Evolutionary conservation across 768 basidiomycete species (phyloP), one percentile per base, ranked within the genome.

Genomic region (Lentinula sp.): DNA sequence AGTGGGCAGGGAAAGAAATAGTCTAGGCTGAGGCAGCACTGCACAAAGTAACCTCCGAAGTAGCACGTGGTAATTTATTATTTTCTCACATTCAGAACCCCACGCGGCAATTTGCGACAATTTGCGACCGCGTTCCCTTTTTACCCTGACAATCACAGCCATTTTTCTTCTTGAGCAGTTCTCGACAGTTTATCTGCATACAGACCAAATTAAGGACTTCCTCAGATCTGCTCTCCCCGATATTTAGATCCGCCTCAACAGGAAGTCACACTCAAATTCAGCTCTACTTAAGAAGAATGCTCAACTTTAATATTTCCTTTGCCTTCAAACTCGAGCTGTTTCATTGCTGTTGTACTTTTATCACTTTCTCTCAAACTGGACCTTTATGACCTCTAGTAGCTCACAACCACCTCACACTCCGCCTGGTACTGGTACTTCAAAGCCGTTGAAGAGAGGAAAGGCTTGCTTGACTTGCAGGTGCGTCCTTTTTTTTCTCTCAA

Each of bases 401-500:
- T 16, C 56, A 13, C 56, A 31, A n/a, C 5, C 40, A 13, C 45
- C 23, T n/a, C 16, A 37, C n/a, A 18, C 57, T 34, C 46, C 57
- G 11, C 32, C 45, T 3, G 37, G 45, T 39, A 18, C 34, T 31
- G 57, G 57, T 23, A 61, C 21, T n/a, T 28, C 76, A 16, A 78
- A 74, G 67, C 81, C 82, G 10, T 68, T 83, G 66, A 80, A 78
- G 73, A 72, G 82, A 62, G 82, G 82, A n/a, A 78, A 74, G 59
- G 82, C 82, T 60, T 83, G 82, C 61, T 77, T 81, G 72, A 80
- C 77, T 59, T 83, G 81, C 75, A 74, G 81, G 81, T 78, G 58
- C 59, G 51, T 62, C 28, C 28, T 28, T 55, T 31, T 31, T 43
- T 9, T 13, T n/a, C 48, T 23, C 46, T 39, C 23, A 57, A 49